These are phyloP conservation scores for Colletotrichum melonis DNA, from an alignment of 2,329 filamentous ascomycete species.

Conservation along the genomic window DNA sequence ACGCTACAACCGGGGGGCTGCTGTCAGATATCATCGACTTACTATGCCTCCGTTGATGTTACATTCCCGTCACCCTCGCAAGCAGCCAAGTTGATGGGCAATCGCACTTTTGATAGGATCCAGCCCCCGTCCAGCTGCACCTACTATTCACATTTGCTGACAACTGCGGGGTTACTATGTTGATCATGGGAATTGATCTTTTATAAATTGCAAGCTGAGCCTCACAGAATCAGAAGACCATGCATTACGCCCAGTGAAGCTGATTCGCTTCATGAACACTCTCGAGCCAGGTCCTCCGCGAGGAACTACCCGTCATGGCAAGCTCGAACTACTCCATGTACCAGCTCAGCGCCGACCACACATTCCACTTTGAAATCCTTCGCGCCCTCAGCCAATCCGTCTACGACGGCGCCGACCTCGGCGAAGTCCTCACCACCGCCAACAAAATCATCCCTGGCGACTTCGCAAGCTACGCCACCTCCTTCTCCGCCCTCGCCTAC, in stretches of 20 bases:
- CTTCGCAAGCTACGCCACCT: not conserved
- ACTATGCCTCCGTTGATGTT: not conserved
- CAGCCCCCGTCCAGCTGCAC: not conserved
- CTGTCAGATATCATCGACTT: not conserved
- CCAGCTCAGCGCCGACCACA: conserved; percentile 37
- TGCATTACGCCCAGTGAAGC: not conserved
- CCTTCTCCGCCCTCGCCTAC: not conserved
- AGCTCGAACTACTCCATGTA: conserved; percentile 27
- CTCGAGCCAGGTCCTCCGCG: not conserved
- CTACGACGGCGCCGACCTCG: conserved; percentile 44
- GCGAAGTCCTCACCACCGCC: conserved; percentile 45
- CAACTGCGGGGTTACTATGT: not conserved
- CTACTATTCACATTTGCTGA: not conserved
- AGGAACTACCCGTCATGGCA: not conserved
- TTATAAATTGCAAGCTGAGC: not conserved
- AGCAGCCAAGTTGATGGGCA: not conserved
- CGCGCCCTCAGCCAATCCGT: conserved; percentile 37
- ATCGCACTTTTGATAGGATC: not conserved
- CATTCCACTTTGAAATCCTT: conserved; percentile 42
- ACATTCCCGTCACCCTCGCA: not conserved
- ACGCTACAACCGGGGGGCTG: too few species aligned
- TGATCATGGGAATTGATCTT: not conserved
- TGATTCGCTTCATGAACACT: not conserved
- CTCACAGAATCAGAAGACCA: not conserved
- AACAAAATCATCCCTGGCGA: conserved; percentile 38